phyloP scores from a whole-genome alignment of 805 yeast genomes.

The Metschnikowia bowlesiae region DNA sequence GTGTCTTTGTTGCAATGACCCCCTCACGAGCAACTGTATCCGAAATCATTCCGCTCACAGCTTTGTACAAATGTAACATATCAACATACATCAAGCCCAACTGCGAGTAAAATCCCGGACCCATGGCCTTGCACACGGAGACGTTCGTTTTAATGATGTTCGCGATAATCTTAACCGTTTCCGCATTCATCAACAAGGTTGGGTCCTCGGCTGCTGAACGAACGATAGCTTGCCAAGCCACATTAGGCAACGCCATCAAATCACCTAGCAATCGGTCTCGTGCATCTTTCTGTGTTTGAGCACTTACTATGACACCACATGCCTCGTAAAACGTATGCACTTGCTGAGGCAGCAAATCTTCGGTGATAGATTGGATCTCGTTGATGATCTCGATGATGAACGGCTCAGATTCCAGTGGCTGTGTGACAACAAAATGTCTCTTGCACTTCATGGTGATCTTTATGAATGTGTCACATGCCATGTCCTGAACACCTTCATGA shows the following conservation, averaged over 20 bases:
- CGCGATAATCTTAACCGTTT: slow-evolving; percentile 87
- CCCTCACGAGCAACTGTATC: slow-evolving; percentile 77
- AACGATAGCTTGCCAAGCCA: slow-evolving; percentile 90
- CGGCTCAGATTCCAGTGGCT: slow-evolving; percentile 81
- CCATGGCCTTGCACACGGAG: slow-evolving; percentile 90
- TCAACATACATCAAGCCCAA: slow-evolving; percentile 81
- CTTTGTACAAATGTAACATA: slow-evolving; percentile 83
- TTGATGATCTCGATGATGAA: slow-evolving; percentile 86
- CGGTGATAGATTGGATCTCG: slow-evolving; percentile 79
- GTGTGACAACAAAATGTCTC: slow-evolving; percentile 87
- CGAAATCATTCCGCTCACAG: slow-evolving; percentile 83
- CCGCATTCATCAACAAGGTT: slow-evolving; percentile 66
- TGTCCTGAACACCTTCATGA: slow-evolving; percentile 99
- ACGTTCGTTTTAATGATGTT: slow-evolving; percentile 94
- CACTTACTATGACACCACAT: slow-evolving; percentile 88
- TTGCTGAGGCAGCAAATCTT: slow-evolving; percentile 93
- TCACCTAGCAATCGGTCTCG: slow-evolving; percentile 71
- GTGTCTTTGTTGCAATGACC: slow-evolving; percentile 86
- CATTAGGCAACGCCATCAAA: slow-evolving; percentile 86
- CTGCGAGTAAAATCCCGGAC: slow-evolving; percentile 87
- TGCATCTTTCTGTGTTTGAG: slow-evolving; percentile 66
- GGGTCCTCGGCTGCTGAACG: slow-evolving; percentile 84
- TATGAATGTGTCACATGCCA: slow-evolving; percentile 99
- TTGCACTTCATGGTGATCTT: slow-evolving; percentile 94
- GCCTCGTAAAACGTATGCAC: slow-evolving; percentile 98